These are phyloP conservation scores for Astrothelium macrocarpum DNA, from an alignment of 495 filamentous ascomycete species.

Conservation along the genomic window DNA sequence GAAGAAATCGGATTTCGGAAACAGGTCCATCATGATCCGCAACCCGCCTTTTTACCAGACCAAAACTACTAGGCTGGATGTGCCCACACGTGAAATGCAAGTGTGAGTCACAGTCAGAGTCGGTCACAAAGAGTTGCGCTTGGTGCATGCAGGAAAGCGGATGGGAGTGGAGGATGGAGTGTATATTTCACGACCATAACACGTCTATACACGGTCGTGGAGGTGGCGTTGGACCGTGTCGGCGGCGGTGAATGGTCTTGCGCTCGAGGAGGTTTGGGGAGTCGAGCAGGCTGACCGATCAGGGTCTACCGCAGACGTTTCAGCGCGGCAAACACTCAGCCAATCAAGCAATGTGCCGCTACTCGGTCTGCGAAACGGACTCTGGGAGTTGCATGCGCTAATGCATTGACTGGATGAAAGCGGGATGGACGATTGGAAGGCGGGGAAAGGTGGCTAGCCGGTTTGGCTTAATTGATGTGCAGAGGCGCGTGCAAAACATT, in stretches of 20 bases:
- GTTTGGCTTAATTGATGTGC: background rate
- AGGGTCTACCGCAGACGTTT: background rate
- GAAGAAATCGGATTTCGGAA: background rate
- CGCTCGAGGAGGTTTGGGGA: background rate
- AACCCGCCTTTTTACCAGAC: constrained; percentile 10
- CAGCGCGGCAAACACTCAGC: background rate
- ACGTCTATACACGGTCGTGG: constrained; percentile 6
- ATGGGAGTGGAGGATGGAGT: background rate
- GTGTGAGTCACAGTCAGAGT: constrained; percentile 29
- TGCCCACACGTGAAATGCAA: constrained; percentile 23
- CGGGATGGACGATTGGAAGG: background rate
- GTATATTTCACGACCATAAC: constrained; percentile 9
- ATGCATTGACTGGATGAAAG: background rate
- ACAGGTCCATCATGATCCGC: constrained; percentile 12
- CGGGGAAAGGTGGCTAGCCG: background rate
- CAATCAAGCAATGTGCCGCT: background rate
- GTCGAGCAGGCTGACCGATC: background rate
- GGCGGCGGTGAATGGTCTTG: background rate
- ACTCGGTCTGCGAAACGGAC: constrained; percentile 3
- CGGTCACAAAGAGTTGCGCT: background rate
- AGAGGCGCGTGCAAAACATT: background rate
- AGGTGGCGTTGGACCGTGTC: constrained; percentile 1
- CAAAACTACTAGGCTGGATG: constrained; percentile 18
- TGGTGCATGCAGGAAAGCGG: background rate
- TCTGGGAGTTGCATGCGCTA: background rate